Evolutionary conservation across 805 yeast species (phyloP).

Genomic region (Metschnikowia aberdeeniae): DNA sequence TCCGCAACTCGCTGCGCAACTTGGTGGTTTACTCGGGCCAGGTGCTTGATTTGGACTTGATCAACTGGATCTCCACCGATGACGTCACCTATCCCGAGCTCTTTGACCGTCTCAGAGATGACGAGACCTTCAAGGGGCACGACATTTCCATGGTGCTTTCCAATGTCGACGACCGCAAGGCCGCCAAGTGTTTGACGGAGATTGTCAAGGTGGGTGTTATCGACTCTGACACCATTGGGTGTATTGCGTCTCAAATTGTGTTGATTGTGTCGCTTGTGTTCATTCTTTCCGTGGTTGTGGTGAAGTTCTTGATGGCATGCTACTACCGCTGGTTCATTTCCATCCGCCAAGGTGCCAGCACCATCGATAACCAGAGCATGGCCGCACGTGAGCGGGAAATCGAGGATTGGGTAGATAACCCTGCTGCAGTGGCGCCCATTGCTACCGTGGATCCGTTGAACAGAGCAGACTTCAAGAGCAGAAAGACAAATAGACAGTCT

Average conservation of each 20-base stretch:
- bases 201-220: conserved; percentile 84
- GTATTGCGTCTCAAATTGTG: conserved; percentile 86
- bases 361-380: conserved; percentile 56
- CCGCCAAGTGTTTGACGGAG: conserved; percentile 80
- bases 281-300: conserved; percentile 72
- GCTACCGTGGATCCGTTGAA: conserved; percentile 47
- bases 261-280: conserved; percentile 77
- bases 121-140: conserved; percentile 59
- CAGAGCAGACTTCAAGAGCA: conserved; percentile 46
- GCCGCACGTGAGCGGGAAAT: conserved; percentile 59
- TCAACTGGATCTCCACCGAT: conserved; percentile 69
- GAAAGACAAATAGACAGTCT: conserved; percentile 37
- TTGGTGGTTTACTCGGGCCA: conserved; percentile 86
- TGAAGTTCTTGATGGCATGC: conserved; percentile 80
- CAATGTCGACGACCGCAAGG: conserved; percentile 59
- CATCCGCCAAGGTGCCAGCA: conserved; percentile 69
- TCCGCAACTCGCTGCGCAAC: conserved; percentile 61
- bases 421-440: conserved; percentile 24
- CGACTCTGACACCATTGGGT: conserved; percentile 87
- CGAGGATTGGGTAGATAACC: conserved; percentile 82
- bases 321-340: conserved; percentile 81
- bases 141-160: conserved; percentile 76
- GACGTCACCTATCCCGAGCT: conserved; percentile 70
- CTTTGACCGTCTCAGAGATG: conserved; percentile 60
- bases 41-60: conserved; percentile 74